Evolutionary conservation across 2,329 filamentous ascomycete species (phyloP), one percentile per base, ranked within the genome.

Genomic region (Hymenoscyphus occultus): DNA sequence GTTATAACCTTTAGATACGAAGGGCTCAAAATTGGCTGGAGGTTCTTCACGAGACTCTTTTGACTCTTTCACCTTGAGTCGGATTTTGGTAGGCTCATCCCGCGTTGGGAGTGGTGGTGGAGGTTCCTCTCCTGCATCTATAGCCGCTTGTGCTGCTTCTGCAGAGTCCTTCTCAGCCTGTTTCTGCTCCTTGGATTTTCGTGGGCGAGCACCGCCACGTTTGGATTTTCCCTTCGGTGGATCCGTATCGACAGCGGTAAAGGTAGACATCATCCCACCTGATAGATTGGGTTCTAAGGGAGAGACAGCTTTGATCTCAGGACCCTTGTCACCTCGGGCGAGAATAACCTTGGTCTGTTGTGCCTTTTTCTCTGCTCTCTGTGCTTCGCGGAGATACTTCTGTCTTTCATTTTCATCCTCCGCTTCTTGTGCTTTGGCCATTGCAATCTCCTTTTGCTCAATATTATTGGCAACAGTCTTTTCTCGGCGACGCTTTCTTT

Each of bases 391-490:
- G 56, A 95, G 81, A 72, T 93, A 89, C 75, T 90, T 93, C 73
- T 88, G 87, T 70, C 88, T 88, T 77, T 97, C 93, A 32, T 88
- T 84, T 68, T 95, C 91, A 74, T 97, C 92, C 69, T 91, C 86
- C 2, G 92, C 90, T 62, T 89, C 86, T 65, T 90, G 85, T 10
- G 93, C 92, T 70, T 90, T 90, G 68, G 90, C 88, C 56, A 96
- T 82, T 3, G 92, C 91, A 3, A 90, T 86, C 69, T 95, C 91
- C 79, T 96, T 95, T 75, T 93, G 89, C 75, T 97, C 94, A 72
- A 96, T 90, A 6, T 93, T 94, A 66, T 96, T 90, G 3, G 93
- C 93, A 83, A 97, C 93, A 4, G 94, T 96, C 80, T 97, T 97
- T 77, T 98, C 94, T 19, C 95, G 90, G 56, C 95, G 89, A 66